Conservation (phyloP, 306 rosid genomes). For the Adenanthera pavonina region DNA sequence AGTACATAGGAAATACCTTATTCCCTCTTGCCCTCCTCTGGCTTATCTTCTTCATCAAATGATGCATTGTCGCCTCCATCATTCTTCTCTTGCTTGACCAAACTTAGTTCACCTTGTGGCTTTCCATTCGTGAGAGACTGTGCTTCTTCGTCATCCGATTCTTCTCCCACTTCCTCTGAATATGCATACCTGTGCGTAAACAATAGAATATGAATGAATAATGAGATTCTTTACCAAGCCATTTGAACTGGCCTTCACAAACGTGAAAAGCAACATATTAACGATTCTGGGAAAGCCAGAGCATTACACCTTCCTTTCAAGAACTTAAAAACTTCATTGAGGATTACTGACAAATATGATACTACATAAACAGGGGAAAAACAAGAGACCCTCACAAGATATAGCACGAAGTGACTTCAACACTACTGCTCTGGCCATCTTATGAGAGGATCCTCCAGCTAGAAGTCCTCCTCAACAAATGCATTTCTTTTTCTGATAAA, state of each 20-base stretch:
- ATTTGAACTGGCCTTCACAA: constrained; percentile 29
- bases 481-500: background rate
- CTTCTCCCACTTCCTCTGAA: constrained; percentile 89
- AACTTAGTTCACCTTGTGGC: constrained; percentile 71
- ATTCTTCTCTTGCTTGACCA: constrained; percentile 68
- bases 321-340: background rate
- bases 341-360: background rate
- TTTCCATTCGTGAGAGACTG: constrained; percentile 65
- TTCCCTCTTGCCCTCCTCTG: constrained; percentile 88
- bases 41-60: constrained; percentile 57
- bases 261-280: constrained; percentile 1
- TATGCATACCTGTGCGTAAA: constrained; percentile 74
- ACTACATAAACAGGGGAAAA: background rate
- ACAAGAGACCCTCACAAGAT: background rate
- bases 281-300: background rate
- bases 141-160: constrained; percentile 83
- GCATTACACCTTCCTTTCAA: background rate
- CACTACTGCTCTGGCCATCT: background rate
- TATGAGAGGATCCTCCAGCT: background rate
- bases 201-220: background rate
- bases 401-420: background rate
- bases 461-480: background rate
- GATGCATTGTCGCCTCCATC: constrained; percentile 33
- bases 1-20: constrained; percentile 40
- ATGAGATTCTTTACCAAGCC: background rate